These are phyloP conservation scores for Cercophora sp. DNA, from an alignment of 495 filamentous ascomycete genomes.

Conservation along the genomic window DNA sequence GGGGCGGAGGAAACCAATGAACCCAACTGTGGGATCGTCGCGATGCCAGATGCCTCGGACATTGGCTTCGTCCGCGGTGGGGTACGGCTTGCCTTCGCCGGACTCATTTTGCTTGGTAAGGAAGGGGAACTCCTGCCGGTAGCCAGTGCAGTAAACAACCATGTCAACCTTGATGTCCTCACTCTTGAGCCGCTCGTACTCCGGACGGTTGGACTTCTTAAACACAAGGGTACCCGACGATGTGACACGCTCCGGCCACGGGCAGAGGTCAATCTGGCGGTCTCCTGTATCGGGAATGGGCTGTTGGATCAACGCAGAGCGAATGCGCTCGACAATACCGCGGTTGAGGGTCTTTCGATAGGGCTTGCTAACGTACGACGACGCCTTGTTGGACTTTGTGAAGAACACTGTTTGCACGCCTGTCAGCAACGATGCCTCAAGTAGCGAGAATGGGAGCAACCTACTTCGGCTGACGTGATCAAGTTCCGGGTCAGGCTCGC, in stretches of 20 bases:
- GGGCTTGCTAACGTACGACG: conserved; percentile 36
- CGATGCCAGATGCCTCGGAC: conserved; percentile 39
- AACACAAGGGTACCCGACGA: conserved; percentile 25
- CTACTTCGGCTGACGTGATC: conserved; percentile 23
- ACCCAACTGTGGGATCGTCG: conserved; percentile 38
- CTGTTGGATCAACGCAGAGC: conserved; percentile 29
- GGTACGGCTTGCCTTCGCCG: not conserved
- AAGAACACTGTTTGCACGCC: conserved; percentile 31
- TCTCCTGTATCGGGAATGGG: conserved; percentile 22
- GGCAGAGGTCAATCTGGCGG: conserved; percentile 34
- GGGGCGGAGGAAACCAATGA: conserved; percentile 48
- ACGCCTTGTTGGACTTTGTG: conserved; percentile 38
- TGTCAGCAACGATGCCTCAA: no score
- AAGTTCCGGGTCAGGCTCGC: conserved; percentile 23
- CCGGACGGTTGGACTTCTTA: conserved; percentile 24
- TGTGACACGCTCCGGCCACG: conserved; percentile 31
- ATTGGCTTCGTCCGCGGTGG: conserved; percentile 18
- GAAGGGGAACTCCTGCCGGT: conserved; percentile 41
- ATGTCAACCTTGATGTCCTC: conserved; percentile 34
- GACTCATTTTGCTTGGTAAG: conserved; percentile 8
- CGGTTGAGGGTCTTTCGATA: conserved; percentile 24
- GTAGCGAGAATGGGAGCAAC: no score
- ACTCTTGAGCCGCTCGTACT: conserved; percentile 27
- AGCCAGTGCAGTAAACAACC: conserved; percentile 39
- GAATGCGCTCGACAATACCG: conserved; percentile 16